These are phyloP conservation scores for Septoria linicola DNA, from an alignment of 2,329 filamentous ascomycete species.

Conservation along the genomic window DNA sequence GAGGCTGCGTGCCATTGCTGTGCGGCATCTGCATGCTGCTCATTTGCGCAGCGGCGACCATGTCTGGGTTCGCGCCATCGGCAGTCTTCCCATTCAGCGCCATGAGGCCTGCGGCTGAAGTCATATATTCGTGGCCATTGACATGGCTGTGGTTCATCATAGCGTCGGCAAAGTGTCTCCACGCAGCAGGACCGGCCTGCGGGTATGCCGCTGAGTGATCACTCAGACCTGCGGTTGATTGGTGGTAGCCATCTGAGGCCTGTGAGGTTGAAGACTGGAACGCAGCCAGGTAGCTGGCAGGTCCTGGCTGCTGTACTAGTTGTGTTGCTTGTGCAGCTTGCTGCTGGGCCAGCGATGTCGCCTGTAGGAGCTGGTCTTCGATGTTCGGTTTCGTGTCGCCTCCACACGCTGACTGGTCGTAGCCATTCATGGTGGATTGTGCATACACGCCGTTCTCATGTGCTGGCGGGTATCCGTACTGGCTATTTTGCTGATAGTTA, in stretches of 20 bases:
- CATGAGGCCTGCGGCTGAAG: constrained; percentile 20
- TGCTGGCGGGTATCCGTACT: constrained; percentile 18
- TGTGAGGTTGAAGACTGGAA: constrained; percentile 22
- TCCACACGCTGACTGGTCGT: constrained; percentile 19
- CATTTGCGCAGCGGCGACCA: constrained; percentile 22
- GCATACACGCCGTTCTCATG: constrained; percentile 19
- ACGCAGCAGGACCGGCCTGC: constrained; percentile 32
- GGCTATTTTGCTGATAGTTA: constrained; percentile 16
- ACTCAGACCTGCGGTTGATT: constrained; percentile 15
- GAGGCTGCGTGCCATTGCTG: constrained; percentile 21
- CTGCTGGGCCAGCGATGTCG: constrained; percentile 18
- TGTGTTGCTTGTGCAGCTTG: constrained; percentile 5
- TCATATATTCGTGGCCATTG: constrained; percentile 21
- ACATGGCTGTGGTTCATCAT: constrained; percentile 30
- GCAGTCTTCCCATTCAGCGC: constrained; percentile 19
- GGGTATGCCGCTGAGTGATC: constrained; percentile 14
- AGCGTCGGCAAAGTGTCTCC: constrained; percentile 36
- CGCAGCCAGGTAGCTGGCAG: constrained; percentile 24
- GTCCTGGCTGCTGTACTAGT: constrained; percentile 13
- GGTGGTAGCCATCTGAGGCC: constrained; percentile 17
- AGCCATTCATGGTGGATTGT: constrained; percentile 15
- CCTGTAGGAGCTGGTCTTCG: constrained; percentile 27
- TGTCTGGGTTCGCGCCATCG: constrained; percentile 12
- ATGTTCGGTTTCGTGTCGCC: constrained; percentile 28
- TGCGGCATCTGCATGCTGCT: constrained; percentile 27